Evolutionary conservation across 805 yeast genomes (phyloP).

Genomic region (Hemisphaericaspora nanyangensis): DNA sequence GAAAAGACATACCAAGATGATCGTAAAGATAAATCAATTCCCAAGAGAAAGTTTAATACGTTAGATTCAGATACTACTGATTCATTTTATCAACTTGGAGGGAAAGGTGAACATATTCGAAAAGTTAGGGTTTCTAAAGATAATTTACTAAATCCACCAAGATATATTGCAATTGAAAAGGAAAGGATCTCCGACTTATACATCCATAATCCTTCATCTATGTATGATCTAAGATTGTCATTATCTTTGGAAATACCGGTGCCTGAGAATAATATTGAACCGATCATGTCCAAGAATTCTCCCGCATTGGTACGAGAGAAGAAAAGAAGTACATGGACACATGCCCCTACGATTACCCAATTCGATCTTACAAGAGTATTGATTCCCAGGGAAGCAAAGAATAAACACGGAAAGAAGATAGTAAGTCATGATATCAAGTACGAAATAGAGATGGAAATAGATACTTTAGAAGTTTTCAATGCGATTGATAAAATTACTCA

Average conservation of each 20-base stretch:
- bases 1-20: constrained; percentile 48
- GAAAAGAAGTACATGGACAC: constrained; percentile 68
- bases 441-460: constrained; percentile 42
- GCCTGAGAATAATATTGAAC: constrained; percentile 53
- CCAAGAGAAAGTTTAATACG: constrained; percentile 52
- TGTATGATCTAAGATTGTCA: constrained; percentile 74
- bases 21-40: constrained; percentile 18
- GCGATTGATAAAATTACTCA: constrained; percentile 39
- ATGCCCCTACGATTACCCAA: constrained; percentile 67
- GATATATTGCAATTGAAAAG: constrained; percentile 71
- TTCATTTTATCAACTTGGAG: constrained; percentile 56
- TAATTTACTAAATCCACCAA: constrained; percentile 51
- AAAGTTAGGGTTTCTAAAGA: constrained; percentile 66
- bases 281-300: constrained; percentile 44
- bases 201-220: constrained; percentile 70
- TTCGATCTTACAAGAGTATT: constrained; percentile 68
- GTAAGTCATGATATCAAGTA: constrained; percentile 30
- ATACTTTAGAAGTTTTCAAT: constrained; percentile 33
- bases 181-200: constrained; percentile 68
- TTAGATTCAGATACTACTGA: constrained; percentile 64
- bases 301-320: constrained; percentile 63
- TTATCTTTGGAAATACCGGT: constrained; percentile 76
- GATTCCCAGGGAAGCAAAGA: constrained; percentile 32
- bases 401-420: constrained; percentile 34
- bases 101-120: constrained; percentile 61